These are phyloP conservation scores for Haberlea rhodopensis DNA, from an alignment of 257 asterid genomes.

Conservation along the genomic window DNA sequence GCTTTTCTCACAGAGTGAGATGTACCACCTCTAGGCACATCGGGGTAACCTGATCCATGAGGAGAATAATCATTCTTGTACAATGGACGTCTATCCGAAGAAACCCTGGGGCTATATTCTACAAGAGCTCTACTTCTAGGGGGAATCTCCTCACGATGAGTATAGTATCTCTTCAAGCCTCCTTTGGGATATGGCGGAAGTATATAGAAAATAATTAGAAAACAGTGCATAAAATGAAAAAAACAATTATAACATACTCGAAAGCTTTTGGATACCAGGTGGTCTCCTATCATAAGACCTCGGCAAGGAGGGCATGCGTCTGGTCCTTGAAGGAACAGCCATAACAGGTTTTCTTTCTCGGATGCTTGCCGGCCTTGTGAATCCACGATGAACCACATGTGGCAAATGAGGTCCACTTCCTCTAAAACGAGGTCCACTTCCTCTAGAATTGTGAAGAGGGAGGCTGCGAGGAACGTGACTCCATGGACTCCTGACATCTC, in stretches of 20 bases:
- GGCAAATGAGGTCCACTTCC: too few species aligned
- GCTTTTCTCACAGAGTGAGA: slow-evolving; percentile 70
- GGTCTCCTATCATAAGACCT: slow-evolving; percentile 94
- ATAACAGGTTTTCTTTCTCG: slow-evolving; percentile 76
- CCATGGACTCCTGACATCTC: slow-evolving; percentile 71
- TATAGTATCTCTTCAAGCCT: slow-evolving; percentile 68
- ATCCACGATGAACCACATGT: slow-evolving; percentile 57
- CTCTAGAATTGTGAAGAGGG: slow-evolving; percentile 61
- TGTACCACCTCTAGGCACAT: slow-evolving; percentile 68
- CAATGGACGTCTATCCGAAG: slow-evolving; percentile 66
- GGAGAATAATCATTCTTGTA: slow-evolving; percentile 78
- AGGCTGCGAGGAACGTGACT: slow-evolving; percentile 49
- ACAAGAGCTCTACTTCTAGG: slow-evolving; percentile 74
- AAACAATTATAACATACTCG: slow-evolving; percentile 1
- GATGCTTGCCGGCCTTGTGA: slow-evolving; percentile 53
- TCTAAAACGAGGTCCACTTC: slow-evolving; percentile 51
- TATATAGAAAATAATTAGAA: slow-evolving; percentile 29
- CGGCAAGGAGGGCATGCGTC: slow-evolving; percentile 63
- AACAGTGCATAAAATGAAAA: slow-evolving; percentile 14
- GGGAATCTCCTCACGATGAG: slow-evolving; percentile 59
- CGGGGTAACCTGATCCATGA: slow-evolving; percentile 75
- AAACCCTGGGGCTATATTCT: slow-evolving; percentile 59
- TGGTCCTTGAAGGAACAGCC: slow-evolving; percentile 65
- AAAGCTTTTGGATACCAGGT: slow-evolving; percentile 54
- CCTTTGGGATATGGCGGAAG: slow-evolving; percentile 68